Base-by-base conservation (phyloP, 2,329 filamentous ascomycete genomes). In the Periconia macrospinosa region DNA sequence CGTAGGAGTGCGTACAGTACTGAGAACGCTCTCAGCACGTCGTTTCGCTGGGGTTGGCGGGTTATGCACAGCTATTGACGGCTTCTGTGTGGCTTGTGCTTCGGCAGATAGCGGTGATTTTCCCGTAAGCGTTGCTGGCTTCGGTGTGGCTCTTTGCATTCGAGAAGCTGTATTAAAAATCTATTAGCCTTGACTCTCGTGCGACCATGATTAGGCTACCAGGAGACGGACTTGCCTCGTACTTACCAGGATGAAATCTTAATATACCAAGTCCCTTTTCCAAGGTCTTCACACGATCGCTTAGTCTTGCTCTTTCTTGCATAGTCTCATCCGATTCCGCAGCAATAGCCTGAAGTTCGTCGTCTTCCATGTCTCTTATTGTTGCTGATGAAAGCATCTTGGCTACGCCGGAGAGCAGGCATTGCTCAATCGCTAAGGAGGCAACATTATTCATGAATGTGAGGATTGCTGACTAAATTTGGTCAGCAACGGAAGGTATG, bases 361-460 rank as follows among this genome's bases (percentile, higher is more conserved):
- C 53, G 20, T 53, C 47, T 19, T 41, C 47, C 47, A 58, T 53
- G 14, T 53, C 53, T 47, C 50, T 46, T 30, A 56, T 50, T 23
- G 47, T 52, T 14, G 47, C n/a, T 27, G 53, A 51, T n/a, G 53
- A 49, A 17, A 55, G 53, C 30, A 58, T 56, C 27, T 52, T 52
- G 1, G 50, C 50, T 14, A 58, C 40, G 15, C 48, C 45, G 44
- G 41, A 30, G 15, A 58, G 50, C 40, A 58, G 44, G 42, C 53
- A 56, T 47, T 58, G 53, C 40, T 58, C 56, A 19, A 58, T 44
- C 15, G 56, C 56, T 37, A 58, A 49, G 14, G 46, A 45, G 5
- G 53, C 53, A 17, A 58, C 45, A 41, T 58, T 58, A 43, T 56
- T 54, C 23, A 58, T 53, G 42, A 58, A 58, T 30, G 47, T 47